Conservation (phyloP, 1,139 yeast species). For the Candida tetrigidarum region DNA sequence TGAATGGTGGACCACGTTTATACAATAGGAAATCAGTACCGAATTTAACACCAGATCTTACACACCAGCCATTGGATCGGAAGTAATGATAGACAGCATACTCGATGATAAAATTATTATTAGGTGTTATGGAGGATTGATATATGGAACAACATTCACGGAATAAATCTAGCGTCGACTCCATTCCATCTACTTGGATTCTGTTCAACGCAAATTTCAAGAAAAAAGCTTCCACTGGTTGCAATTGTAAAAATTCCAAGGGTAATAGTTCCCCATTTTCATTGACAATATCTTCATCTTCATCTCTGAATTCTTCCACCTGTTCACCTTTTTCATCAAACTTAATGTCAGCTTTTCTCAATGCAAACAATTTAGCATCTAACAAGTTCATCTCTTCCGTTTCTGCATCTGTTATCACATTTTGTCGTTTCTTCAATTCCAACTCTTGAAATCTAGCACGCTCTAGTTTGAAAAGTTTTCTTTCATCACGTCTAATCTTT, state of each 20-base stretch:
- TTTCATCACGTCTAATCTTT: conserved; percentile 67
- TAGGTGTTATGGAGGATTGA: conserved; percentile 21
- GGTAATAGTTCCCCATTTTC: conserved; percentile 43
- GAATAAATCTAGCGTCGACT: conserved; percentile 31
- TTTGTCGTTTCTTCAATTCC: conserved; percentile 34
- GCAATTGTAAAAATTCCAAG: conserved; percentile 72
- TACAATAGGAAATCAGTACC: conserved; percentile 84
- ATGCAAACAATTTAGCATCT: conserved; percentile 26
- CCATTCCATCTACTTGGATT: conserved; percentile 25
- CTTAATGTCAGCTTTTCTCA: conserved; percentile 22
- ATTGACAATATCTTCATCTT: conserved; percentile 22
- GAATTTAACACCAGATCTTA: conserved; percentile 87
- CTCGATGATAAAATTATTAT: conserved; percentile 48
- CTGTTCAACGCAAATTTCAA: conserved; percentile 55
- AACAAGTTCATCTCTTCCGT: conserved; percentile 29
- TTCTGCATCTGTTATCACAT: conserved; percentile 29
- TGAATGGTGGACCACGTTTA: conserved; percentile 92
- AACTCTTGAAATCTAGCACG: conserved; percentile 42
- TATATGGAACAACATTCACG: conserved; percentile 23
- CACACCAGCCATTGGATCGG: conserved; percentile 94
- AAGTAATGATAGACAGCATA: conserved; percentile 87
- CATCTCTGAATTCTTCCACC: conserved; percentile 10
- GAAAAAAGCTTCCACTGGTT: conserved; percentile 78
- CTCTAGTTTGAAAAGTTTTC: conserved; percentile 71
- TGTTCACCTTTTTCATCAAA: conserved; percentile 16